Conservation (phyloP, 108 stramenopile species). For the Aureococcus anophagefferens region DNA sequence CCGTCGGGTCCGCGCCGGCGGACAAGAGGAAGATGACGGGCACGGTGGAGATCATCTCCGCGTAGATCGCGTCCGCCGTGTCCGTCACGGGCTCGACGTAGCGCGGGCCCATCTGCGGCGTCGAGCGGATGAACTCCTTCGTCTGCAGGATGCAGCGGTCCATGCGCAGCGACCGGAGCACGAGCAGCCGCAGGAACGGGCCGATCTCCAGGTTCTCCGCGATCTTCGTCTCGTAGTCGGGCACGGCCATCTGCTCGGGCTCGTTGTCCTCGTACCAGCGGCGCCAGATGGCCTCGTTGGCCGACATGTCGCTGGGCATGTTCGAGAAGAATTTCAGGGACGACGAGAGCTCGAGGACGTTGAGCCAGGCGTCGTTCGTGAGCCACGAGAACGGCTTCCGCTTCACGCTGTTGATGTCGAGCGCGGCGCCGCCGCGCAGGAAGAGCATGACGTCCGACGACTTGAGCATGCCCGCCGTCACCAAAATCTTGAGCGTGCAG, state of each 20-base stretch:
- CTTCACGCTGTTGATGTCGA: constrained; percentile 65
- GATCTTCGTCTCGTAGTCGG: constrained; percentile 72
- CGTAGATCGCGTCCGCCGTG: constrained; percentile 73
- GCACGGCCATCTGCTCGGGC: constrained; percentile 65
- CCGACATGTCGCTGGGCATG: constrained; percentile 59
- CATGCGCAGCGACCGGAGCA: constrained; percentile 71
- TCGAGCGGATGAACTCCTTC: constrained; percentile 66
- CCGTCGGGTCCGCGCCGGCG: constrained; percentile 81
- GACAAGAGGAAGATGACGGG: constrained; percentile 81
- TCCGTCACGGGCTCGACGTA: constrained; percentile 85
- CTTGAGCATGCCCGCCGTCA: constrained; percentile 60
- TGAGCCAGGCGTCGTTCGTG: constrained; percentile 71
- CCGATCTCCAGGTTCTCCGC: constrained; percentile 56
- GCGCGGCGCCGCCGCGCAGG: constrained; percentile 72
- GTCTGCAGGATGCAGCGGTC: constrained; percentile 75
- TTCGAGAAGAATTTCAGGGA: constrained; percentile 61
- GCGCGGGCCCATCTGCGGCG: constrained; percentile 64
- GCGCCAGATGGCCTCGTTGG: constrained; percentile 67
- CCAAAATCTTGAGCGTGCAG: constrained; percentile 74
- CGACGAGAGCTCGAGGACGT: constrained; percentile 62
- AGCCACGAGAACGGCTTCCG: constrained; percentile 80
- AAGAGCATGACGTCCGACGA: constrained; percentile 60
- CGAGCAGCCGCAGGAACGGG: constrained; percentile 64
- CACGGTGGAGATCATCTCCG: constrained; percentile 59
- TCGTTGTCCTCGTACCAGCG: constrained; percentile 78